phyloP scores from a whole-genome alignment of 1,284 basidiomycete species.

The Ustilago trichophora region DNA sequence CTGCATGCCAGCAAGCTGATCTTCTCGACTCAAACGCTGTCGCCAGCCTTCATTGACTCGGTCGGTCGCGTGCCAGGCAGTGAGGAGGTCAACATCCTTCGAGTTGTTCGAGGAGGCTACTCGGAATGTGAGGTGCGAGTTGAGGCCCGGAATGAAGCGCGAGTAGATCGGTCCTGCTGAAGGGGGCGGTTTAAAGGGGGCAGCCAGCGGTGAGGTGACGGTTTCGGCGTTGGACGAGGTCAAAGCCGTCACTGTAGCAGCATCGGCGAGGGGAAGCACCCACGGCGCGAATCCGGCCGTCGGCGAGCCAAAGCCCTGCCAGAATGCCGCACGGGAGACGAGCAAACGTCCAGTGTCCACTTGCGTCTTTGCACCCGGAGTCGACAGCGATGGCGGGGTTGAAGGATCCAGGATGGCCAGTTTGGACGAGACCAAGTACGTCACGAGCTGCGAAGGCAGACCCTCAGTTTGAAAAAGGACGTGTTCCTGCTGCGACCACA shows the following conservation, averaged over 20 bases:
- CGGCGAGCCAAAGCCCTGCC: slow-evolving; percentile 51
- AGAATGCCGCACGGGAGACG: slow-evolving; percentile 53
- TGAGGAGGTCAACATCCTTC: slow-evolving; percentile 52
- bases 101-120: slow-evolving; percentile 40
- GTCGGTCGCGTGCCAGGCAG: slow-evolving; percentile 60
- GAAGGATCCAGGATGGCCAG: slow-evolving; percentile 48
- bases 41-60: slow-evolving; percentile 62
- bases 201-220: slow-evolving; percentile 10
- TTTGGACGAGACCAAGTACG: slow-evolving; percentile 17
- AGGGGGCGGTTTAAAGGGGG: slow-evolving; percentile 17
- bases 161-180: slow-evolving; percentile 47
- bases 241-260: slow-evolving; percentile 13
- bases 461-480: slow-evolving; percentile 4
- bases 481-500: slow-evolving; percentile 58
- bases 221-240: slow-evolving; percentile 25
- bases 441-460: slow-evolving; percentile 1
- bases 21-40: slow-evolving; percentile 48
- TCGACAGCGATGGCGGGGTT: slow-evolving; percentile 4
- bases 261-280: slow-evolving; percentile 30
- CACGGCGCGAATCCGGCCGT: slow-evolving; percentile 32
- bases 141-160: slow-evolving; percentile 54
- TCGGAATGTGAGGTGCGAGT: slow-evolving; percentile 57
- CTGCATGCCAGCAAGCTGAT: slow-evolving; percentile 51
- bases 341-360: slow-evolving; percentile 21
- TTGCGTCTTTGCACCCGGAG: slow-evolving; percentile 11